Conservation (phyloP, 192 early-diverging fungal genomes). For the Lunasporangiospora selenospora region DNA sequence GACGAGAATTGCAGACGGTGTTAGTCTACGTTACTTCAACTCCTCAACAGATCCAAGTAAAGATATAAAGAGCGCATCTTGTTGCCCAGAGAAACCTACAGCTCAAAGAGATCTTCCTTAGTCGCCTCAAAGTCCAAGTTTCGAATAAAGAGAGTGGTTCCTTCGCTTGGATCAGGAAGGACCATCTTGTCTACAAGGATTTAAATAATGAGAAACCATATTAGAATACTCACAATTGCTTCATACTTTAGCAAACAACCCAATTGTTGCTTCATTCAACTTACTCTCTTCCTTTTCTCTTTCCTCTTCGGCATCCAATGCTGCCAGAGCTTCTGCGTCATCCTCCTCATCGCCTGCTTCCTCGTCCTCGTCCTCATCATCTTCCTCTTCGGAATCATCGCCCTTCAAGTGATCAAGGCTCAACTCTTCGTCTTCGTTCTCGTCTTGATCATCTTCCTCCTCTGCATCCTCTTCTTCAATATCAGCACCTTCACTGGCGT, state of each 20-base stretch:
- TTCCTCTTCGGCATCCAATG: constrained; percentile 36
- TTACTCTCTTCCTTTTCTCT: constrained; percentile 43
- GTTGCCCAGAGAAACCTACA: constrained; percentile 40
- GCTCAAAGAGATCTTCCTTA: constrained; percentile 73
- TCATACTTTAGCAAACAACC: neutral
- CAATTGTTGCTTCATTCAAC: neutral
- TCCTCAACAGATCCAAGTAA: neutral
- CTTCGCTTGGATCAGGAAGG: constrained; percentile 54
- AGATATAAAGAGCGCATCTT: neutral
- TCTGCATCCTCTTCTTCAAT: constrained; percentile 49
- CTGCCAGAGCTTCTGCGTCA: constrained; percentile 28
- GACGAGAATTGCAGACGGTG: neutral
- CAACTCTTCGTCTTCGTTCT: constrained; percentile 55
- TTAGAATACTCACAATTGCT: too few species aligned
- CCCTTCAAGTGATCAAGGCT: constrained; percentile 25
- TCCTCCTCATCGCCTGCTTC: constrained; percentile 35
- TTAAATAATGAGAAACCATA: neutral
- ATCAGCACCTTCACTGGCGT: constrained; percentile 39
- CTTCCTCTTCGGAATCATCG: constrained; percentile 40
- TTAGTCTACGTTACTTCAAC: neutral
- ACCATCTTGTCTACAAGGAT: constrained; percentile 18
- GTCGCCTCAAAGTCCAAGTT: constrained; percentile 93
- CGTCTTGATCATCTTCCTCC: constrained; percentile 49
- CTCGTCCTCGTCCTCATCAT: constrained; percentile 41
- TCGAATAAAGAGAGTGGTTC: constrained; percentile 90